These are phyloP conservation scores for Fomitopsis betulina DNA, from an alignment of 1,284 basidiomycete species.

Conservation along the genomic window DNA sequence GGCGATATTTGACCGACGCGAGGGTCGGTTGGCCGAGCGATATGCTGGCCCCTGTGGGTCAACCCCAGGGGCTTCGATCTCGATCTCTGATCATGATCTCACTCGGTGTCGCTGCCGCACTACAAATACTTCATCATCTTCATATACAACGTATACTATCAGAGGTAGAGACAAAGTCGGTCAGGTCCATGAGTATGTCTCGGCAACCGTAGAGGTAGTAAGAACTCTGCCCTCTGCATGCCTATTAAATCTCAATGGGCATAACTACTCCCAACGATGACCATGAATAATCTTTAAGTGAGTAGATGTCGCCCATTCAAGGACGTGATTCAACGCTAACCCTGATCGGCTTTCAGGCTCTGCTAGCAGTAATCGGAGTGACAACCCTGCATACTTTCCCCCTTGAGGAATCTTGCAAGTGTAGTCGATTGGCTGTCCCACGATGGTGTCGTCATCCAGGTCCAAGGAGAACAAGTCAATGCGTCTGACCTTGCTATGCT, in stretches of 20 bases:
- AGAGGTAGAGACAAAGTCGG: too few relatives aligned
- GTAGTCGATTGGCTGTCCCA: constrained; percentile 26
- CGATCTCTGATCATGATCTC: neutral
- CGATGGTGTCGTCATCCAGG: constrained; percentile 8
- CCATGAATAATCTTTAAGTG: too few relatives aligned
- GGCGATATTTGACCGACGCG: constrained; percentile 12
- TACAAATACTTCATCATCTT: too few relatives aligned
- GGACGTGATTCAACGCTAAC: too few relatives aligned
- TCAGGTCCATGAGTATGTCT: too few relatives aligned
- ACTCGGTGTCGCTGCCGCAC: neutral
- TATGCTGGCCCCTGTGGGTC: too few relatives aligned
- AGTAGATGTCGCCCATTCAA: too few relatives aligned
- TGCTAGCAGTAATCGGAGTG: constrained; percentile 13
- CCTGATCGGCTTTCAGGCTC: neutral
- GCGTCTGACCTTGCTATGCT: constrained; percentile 18
- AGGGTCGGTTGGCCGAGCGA: neutral
- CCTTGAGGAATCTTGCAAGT: constrained; percentile 18
- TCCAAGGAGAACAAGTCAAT: neutral
- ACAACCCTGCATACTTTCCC: constrained; percentile 10
- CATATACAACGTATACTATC: too few relatives aligned
- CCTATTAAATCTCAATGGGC: too few relatives aligned
- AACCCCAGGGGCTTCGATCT: neutral
- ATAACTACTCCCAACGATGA: too few relatives aligned
- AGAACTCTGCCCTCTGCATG: too few relatives aligned
- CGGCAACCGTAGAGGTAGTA: too few relatives aligned